Conservation (phyloP, 2,329 filamentous ascomycete species). For the Monilinia vaccinii-corymbosi region DNA sequence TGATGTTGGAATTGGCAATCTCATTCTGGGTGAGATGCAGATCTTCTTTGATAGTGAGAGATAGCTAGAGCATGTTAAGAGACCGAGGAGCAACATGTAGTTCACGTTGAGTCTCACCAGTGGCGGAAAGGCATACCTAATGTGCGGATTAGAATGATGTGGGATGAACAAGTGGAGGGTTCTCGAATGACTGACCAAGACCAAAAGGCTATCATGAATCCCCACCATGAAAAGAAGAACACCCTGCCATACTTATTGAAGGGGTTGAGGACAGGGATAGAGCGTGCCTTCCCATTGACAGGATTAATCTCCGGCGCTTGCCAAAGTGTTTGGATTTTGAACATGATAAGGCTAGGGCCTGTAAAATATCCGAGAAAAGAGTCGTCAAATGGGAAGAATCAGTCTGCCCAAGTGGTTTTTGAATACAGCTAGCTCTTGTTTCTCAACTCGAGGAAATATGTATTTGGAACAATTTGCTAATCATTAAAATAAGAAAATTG, state of each 20-base stretch:
- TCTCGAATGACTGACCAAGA: constrained; percentile 59
- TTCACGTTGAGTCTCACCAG: constrained; percentile 11
- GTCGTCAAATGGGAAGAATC: background rate
- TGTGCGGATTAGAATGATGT: constrained; percentile 33
- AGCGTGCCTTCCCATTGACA: constrained; percentile 72
- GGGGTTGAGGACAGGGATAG: constrained; percentile 70
- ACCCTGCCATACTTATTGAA: constrained; percentile 74
- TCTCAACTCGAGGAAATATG: background rate
- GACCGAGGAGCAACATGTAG: constrained; percentile 31
- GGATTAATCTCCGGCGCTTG: constrained; percentile 47
- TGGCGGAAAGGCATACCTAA: constrained; percentile 78
- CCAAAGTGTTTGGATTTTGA: constrained; percentile 23
- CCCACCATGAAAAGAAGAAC: constrained; percentile 83
- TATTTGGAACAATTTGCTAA: background rate
- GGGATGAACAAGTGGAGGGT: constrained; percentile 42
- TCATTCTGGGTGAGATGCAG: constrained; percentile 61
- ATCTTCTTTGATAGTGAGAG: constrained; percentile 68
- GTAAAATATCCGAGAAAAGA: background rate
- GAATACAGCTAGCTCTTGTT: background rate
- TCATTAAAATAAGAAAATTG: background rate
- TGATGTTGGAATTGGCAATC: constrained; percentile 83
- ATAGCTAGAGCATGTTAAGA: constrained; percentile 14
- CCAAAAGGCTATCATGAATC: constrained; percentile 81
- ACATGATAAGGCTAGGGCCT: constrained; percentile 1
- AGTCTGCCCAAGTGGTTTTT: background rate